Evolutionary conservation across 2,329 filamentous ascomycete species (phyloP).

Genomic region (Penicillium sp.): DNA sequence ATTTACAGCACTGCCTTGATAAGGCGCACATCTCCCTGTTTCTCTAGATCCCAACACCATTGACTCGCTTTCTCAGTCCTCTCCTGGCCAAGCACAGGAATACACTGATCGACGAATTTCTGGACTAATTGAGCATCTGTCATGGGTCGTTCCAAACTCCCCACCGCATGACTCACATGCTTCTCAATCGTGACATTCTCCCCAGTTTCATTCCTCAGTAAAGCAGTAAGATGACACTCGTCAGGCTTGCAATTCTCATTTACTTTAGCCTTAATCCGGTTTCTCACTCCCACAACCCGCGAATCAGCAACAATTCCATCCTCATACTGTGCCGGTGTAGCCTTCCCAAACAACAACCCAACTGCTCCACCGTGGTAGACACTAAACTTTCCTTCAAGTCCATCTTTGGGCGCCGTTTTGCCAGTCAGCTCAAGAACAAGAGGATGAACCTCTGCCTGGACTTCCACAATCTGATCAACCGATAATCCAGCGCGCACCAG

Average conservation of each 20-base stretch:
- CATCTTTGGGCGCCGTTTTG: conserved; percentile 51
- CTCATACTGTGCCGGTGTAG: conserved; percentile 54
- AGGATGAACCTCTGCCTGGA: conserved; percentile 52
- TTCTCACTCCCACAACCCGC: conserved; percentile 45
- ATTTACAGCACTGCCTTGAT: conserved; percentile 3
- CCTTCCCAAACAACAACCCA: conserved; percentile 53
- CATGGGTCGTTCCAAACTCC: conserved; percentile 52
- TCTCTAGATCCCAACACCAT: conserved; percentile 33
- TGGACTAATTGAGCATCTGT: conserved; percentile 46
- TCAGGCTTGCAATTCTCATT: conserved; percentile 45
- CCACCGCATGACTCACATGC: conserved; percentile 53
- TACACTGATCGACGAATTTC: conserved; percentile 54
- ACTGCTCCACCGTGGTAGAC: conserved; percentile 57
- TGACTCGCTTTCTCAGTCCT: conserved; percentile 37
- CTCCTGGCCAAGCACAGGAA: conserved; percentile 42
- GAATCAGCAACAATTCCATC: conserved; percentile 48
- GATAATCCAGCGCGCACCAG: conserved; percentile 31
- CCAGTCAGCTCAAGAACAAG: conserved; percentile 56
- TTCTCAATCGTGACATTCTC: conserved; percentile 38
- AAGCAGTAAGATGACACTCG: conserved; percentile 44
- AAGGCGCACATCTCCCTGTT: conserved; percentile 18
- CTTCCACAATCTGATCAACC: conserved; percentile 37
- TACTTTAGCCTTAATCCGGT: conserved; percentile 47
- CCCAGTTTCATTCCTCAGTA: conserved; percentile 33
- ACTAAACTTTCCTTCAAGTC: conserved; percentile 57